phyloP scores from a whole-genome alignment of 805 yeast genomes.

The Hermanozyma aechmeae region DNA sequence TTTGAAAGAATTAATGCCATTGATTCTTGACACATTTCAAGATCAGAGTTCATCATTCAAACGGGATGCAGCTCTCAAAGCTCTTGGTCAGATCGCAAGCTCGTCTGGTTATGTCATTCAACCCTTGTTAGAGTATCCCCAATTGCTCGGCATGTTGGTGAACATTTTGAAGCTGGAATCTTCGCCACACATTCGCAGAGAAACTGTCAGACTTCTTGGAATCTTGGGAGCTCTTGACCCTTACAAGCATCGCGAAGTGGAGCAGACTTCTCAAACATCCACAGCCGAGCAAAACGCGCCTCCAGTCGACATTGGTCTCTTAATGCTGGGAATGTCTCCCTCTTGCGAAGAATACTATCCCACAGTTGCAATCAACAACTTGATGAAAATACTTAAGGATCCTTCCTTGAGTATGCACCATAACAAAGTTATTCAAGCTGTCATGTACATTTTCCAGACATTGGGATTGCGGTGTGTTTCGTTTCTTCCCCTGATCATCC shows the following conservation, averaged over 20 bases:
- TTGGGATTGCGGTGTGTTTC: conserved; percentile 83
- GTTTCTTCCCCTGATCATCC: conserved; percentile 80
- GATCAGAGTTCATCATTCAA: conserved; percentile 87
- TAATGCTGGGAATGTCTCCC: conserved; percentile 93
- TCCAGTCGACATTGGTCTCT: conserved; percentile 77
- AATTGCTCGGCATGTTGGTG: conserved; percentile 70
- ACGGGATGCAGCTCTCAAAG: conserved; percentile 79
- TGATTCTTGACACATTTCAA: conserved; percentile 77
- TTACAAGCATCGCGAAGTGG: conserved; percentile 87
- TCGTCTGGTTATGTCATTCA: conserved; percentile 93
- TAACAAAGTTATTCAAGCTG: conserved; percentile 87
- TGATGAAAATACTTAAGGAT: conserved; percentile 79
- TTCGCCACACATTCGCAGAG: conserved; percentile 66
- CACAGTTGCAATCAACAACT: conserved; percentile 81
- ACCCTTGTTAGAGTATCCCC: conserved; percentile 88
- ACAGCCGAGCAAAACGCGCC: conserved; percentile 77
- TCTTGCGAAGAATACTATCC: conserved; percentile 90
- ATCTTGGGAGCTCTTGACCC: conserved; percentile 96
- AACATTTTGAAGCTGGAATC: conserved; percentile 76
- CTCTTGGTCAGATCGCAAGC: conserved; percentile 82
- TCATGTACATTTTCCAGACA: conserved; percentile 83
- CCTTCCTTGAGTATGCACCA: conserved; percentile 80
- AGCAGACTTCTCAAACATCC: conserved; percentile 48
- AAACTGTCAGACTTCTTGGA: conserved; percentile 83
- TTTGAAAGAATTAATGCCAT: conserved; percentile 73